A percentile compares a stretch with the other conserved stretches of the same genome.
These are phyloP conservation scores for Penstemon eatonii DNA, from an alignment of 257 asterid species.

Conservation along the genomic window DNA sequence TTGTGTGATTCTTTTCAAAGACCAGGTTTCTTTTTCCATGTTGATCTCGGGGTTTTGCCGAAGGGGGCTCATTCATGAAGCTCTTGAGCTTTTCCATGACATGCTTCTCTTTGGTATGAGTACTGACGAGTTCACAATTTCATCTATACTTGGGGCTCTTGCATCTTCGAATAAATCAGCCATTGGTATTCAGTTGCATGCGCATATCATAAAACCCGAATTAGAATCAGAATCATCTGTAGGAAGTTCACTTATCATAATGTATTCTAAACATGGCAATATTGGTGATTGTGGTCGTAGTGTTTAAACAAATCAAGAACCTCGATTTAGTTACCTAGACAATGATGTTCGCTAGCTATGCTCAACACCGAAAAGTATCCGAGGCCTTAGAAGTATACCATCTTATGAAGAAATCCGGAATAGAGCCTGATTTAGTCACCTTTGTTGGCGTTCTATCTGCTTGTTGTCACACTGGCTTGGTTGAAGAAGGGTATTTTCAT, in stretches of 20 bases:
- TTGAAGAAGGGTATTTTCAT: constrained; percentile 68
- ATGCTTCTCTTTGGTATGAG: constrained; percentile 37
- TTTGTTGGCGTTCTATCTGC: constrained; percentile 65
- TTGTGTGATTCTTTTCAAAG: constrained; percentile 46
- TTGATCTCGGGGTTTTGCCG: constrained; percentile 66
- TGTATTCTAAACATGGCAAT: constrained; percentile 71
- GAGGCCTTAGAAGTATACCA: constrained; percentile 65
- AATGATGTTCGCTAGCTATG: constrained; percentile 69
- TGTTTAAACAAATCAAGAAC: constrained; percentile 40
- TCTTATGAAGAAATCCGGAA: constrained; percentile 57
- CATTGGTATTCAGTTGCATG: constrained; percentile 58
- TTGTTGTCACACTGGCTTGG: constrained; percentile 78
- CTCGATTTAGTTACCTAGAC: constrained; percentile 71
- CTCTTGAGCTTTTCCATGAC: constrained; percentile 47
- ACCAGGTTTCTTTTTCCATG: constrained; percentile 54
- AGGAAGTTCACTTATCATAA: constrained; percentile 66
- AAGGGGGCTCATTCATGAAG: constrained; percentile 49
- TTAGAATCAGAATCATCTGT: constrained; percentile 54
- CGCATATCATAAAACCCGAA: constrained; percentile 49
- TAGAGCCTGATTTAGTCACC: constrained; percentile 62
- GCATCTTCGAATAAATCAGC: constrained; percentile 33
- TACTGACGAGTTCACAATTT: constrained; percentile 55
- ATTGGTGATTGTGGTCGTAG: constrained; percentile 52
- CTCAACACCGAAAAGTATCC: constrained; percentile 62
- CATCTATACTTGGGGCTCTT: constrained; percentile 53